These are phyloP conservation scores for Paragyromitra xinjiangensis DNA, from an alignment of 495 filamentous ascomycete genomes.

Conservation along the genomic window DNA sequence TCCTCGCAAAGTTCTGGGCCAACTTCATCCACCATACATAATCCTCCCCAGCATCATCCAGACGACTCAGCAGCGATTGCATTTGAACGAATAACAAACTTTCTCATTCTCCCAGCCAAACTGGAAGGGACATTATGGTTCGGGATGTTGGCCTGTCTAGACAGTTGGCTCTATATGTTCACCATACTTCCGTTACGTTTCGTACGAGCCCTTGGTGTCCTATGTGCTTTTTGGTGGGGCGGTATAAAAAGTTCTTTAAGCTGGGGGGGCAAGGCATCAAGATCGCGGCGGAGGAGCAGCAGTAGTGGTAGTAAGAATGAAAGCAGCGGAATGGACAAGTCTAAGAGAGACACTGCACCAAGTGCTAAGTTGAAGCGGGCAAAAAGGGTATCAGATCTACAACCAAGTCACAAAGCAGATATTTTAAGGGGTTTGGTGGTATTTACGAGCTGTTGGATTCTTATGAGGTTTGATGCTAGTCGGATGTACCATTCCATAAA, in stretches of 20 bases:
- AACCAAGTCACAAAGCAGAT: conserved; percentile 92
- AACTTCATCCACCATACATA: conserved; percentile 21
- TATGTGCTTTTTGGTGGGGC: conserved; percentile 66
- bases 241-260: conserved; percentile 43
- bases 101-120: conserved; percentile 79
- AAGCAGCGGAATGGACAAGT: conserved; percentile 12
- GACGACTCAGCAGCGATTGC: conserved; percentile 98
- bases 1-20: conserved; percentile 21
- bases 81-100: conserved; percentile 90
- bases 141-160: conserved; percentile 86
- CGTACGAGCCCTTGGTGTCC: conserved; percentile 78
- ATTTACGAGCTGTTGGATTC: conserved; percentile 78
- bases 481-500: conserved; percentile 98
- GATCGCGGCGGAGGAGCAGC: conserved; percentile 50
- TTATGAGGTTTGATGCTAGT: conserved; percentile 95
- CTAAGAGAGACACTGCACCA: conserved; percentile 50
- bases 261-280: conserved; percentile 43
- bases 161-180: conserved; percentile 97
- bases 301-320: conserved; percentile 31
- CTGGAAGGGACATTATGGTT: conserved; percentile 89
- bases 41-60: conserved; percentile 67
- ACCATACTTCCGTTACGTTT: conserved; percentile 94
- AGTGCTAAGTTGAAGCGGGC: conserved; percentile 68
- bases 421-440: conserved; percentile 88
- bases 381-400: conserved; percentile 82